These are phyloP conservation scores for Mycena amicta DNA, from an alignment of 768 basidiomycete genomes.

Conservation along the genomic window DNA sequence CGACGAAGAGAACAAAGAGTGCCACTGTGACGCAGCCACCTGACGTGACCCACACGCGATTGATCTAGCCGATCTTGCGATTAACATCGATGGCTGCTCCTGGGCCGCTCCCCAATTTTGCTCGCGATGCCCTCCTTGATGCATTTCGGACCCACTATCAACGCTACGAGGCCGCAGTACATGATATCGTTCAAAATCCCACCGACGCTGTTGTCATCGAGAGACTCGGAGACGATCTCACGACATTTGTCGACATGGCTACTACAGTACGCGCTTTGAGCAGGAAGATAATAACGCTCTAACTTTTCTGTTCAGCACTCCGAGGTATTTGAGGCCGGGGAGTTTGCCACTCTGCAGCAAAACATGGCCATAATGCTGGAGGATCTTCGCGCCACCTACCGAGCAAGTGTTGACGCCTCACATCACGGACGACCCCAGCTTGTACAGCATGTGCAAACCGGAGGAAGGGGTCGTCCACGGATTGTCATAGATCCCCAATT, in stretches of 20 bases:
- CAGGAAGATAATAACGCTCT: not conserved
- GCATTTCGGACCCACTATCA: not conserved
- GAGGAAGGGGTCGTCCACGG: slow-evolving; percentile 27
- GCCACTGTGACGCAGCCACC: too few species aligned
- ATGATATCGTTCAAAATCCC: not conserved
- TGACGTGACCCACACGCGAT: too few species aligned
- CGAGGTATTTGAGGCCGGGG: not conserved
- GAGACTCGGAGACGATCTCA: slow-evolving; percentile 1
- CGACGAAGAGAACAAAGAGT: too few species aligned
- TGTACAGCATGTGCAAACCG: slow-evolving; percentile 5
- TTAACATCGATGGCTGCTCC: too few species aligned
- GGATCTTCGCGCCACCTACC: not conserved
- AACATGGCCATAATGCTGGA: not conserved
- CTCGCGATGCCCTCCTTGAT: not conserved
- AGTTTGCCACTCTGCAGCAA: not conserved
- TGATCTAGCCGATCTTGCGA: too few species aligned
- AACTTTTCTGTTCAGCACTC: not conserved
- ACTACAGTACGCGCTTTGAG: not conserved
- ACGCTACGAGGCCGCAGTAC: not conserved
- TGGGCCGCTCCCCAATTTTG: not conserved
- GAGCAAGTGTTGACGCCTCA: not conserved
- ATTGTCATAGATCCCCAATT: slow-evolving; percentile 29
- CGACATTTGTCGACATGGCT: not conserved
- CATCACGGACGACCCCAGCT: not conserved
- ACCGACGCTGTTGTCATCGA: slow-evolving; percentile 2